Evolutionary conservation across 805 yeast species (phyloP).

Genomic region (Wickerhamiella kazuoi): DNA sequence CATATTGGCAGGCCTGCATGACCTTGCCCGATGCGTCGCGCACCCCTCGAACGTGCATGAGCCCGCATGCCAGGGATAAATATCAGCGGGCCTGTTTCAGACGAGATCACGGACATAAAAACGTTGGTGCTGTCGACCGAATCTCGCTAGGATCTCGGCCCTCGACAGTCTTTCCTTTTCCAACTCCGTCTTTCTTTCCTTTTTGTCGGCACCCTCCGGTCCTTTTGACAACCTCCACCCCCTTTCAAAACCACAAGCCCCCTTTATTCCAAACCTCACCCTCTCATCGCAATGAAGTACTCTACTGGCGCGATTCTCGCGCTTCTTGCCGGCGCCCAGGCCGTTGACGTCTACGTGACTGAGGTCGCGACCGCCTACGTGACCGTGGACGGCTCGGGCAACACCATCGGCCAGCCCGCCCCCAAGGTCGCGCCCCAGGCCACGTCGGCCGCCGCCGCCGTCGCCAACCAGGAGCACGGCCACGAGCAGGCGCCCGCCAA

Average conservation of each 20-base stretch:
- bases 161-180: neutral
- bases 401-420: neutral
- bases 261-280: neutral
- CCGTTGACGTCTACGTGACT: neutral
- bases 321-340: neutral
- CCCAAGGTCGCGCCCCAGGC: neutral
- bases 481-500: neutral
- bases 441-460: neutral
- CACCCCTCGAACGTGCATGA: neutral
- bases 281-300: neutral
- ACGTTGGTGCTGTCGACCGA: neutral
- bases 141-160: neutral
- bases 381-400: neutral
- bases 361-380: neutral
- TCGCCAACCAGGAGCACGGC: neutral
- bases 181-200: neutral
- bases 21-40: neutral
- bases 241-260: no score
- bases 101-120: neutral
- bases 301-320: neutral
- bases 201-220: neutral
- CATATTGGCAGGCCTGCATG: neutral
- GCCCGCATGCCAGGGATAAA: neutral
- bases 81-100: neutral
- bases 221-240: neutral